Base-by-base conservation (phyloP, 2,329 filamentous ascomycete species). In the Cytospora chrysosperma region DNA sequence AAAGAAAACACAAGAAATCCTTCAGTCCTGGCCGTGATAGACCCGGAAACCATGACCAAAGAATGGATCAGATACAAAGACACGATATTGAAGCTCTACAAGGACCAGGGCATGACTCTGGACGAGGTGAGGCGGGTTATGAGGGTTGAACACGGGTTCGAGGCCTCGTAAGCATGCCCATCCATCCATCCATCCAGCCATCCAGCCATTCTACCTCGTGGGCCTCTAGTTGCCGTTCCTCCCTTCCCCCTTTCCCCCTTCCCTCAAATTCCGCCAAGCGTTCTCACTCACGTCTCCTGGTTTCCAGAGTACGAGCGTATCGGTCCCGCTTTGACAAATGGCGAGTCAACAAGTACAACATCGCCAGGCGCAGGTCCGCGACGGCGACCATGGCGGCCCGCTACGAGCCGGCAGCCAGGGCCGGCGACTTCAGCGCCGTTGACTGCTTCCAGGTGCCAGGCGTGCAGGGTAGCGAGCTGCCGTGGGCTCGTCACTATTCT, bases 261-360 rank as follows among this genome's bases (percentile, higher is more conserved):
- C n/a, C n/a, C n/a, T n/a, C n/a, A n/a, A n/a, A n/a, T n/a, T n/a
- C n/a, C n/a, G n/a, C n/a, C n/a, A n/a, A 30, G 28, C 28, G 28
- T 30, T 5, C 28, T 30, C 28, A 30, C 51, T 12, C 12, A 59
- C 49, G 70, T 8, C 70, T 21, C 59, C 34, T 30, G 8, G 24
- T 26, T 8, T n/a, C 37, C 30, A 75, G 73, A 19, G 75, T 73
- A n/a, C 78, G 81, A 58, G 79, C 81, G 3, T 84, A 82, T 67
- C 74, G 80, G 24, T 79, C 79, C n/a, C 75, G 78, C 43, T 76
- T 84, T 65, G 75, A 78, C 27, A 74, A 71, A 63, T 83, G 81
- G 81, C 68, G 72, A 4, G 67, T 81, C 50, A 70, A 72, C 68
- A 84, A 84, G 69, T 83, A 84, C 70, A 80, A 78, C 59, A 57